A percentile compares a stretch with the other conserved stretches of the same genome.
These are phyloP conservation scores for Alternaria ventricosa DNA, from an alignment of 2,329 filamentous ascomycete species.

Conservation along the genomic window DNA sequence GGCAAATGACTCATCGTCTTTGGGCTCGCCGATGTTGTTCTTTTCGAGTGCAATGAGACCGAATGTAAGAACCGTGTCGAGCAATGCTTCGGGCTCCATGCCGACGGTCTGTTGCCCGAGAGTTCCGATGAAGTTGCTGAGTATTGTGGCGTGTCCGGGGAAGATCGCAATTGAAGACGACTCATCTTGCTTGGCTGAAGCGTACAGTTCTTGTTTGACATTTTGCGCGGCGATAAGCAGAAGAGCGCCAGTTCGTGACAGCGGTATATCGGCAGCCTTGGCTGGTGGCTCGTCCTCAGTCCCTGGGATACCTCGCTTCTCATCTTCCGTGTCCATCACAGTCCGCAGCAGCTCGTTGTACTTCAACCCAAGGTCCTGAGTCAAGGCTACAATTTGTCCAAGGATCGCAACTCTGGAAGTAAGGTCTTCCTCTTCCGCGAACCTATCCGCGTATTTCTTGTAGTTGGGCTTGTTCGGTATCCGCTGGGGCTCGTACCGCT, in stretches of 20 bases:
- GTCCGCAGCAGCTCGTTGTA: constrained; percentile 57
- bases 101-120: constrained; percentile 46
- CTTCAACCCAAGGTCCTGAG: constrained; percentile 62
- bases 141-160: constrained; percentile 59
- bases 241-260: constrained; percentile 63
- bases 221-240: constrained; percentile 61
- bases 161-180: constrained; percentile 56
- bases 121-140: constrained; percentile 58
- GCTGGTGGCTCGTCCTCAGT: constrained; percentile 63
- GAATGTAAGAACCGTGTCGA: constrained; percentile 62
- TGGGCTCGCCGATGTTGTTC: constrained; percentile 53
- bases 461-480: constrained; percentile 63
- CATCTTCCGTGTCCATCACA: constrained; percentile 47
- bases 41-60: constrained; percentile 58
- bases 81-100: constrained; percentile 57
- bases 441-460: constrained; percentile 67
- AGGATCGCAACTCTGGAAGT: constrained; percentile 69
- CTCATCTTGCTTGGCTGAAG: constrained; percentile 44
- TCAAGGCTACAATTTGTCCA: constrained; percentile 74
- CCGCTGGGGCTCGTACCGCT: constrained; percentile 70
- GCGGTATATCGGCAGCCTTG: constrained; percentile 60
- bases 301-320: constrained; percentile 52
- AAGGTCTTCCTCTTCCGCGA: constrained; percentile 67
- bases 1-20: constrained; percentile 59
- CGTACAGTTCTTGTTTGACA: constrained; percentile 58